A percentile compares a stretch with the other conserved stretches of the same genome.
Evolutionary conservation across 2,329 filamentous ascomycete species (phyloP).

Genomic region (Botryotinia narcissicola): DNA sequence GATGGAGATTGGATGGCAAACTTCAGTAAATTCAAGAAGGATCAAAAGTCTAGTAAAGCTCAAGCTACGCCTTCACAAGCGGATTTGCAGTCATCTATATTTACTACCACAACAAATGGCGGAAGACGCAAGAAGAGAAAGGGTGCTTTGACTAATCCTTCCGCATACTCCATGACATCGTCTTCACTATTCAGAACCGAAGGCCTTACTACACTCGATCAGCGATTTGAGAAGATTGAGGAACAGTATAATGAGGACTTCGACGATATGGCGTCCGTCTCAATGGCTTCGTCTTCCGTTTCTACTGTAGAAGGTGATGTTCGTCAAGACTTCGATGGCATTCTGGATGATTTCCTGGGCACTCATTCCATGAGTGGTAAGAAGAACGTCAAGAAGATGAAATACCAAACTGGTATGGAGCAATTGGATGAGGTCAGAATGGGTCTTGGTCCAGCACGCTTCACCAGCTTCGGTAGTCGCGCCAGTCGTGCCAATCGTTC

Average conservation of each 20-base stretch:
- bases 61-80: conserved; percentile 51
- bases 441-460: conserved; percentile 72
- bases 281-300: conserved; percentile 60
- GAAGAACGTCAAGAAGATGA: conserved; percentile 74
- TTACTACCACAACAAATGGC: conserved; percentile 74
- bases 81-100: conserved; percentile 66
- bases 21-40: conserved; percentile 92
- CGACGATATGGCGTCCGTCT: conserved; percentile 60
- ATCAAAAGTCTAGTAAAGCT: conserved; percentile 54
- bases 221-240: conserved; percentile 87
- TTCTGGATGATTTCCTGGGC: conserved; percentile 91
- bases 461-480: conserved; percentile 40
- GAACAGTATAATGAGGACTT: conserved; percentile 70
- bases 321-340: conserved; percentile 77
- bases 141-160: conserved; percentile 84
- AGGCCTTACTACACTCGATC: conserved; percentile 79
- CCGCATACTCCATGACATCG: conserved; percentile 87
- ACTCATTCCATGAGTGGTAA: conserved; percentile 70
- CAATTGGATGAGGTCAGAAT: conserved; percentile 88
- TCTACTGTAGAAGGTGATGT: conserved; percentile 68
- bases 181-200: conserved; percentile 86
- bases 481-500: conserved; percentile 22
- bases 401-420: conserved; percentile 75
- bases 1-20: conserved; percentile 87
- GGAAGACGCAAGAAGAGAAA: conserved; percentile 92